These are phyloP conservation scores for Corylus avellana DNA, from an alignment of 306 rosid genomes.

Conservation along the genomic window DNA sequence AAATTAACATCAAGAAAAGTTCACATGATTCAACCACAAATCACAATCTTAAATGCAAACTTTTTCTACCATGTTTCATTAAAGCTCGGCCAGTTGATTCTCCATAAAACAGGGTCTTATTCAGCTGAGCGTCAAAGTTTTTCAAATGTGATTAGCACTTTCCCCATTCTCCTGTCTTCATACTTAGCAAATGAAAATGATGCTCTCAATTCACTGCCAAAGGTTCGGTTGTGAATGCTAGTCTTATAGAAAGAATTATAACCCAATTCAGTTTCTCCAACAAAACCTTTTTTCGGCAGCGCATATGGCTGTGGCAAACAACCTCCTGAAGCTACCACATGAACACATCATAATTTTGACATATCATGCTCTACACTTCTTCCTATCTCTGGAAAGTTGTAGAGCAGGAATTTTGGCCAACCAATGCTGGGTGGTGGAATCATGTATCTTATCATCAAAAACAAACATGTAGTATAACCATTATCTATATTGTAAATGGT, in stretches of 20 bases:
- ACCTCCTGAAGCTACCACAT: not conserved
- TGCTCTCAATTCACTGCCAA: not conserved
- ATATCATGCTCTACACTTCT: no score
- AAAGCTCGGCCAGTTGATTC: constrained; percentile 6
- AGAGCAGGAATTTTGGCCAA: not conserved
- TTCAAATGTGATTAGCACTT: not conserved
- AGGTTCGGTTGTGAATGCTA: not conserved
- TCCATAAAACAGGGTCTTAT: not conserved
- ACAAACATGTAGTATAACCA: not conserved
- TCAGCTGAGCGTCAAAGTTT: not conserved
- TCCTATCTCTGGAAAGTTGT: not conserved
- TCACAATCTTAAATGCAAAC: constrained; percentile 18
- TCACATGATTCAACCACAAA: constrained; percentile 9
- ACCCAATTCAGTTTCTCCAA: not conserved
- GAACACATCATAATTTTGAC: no score
- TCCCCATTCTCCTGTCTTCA: not conserved
- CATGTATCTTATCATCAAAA: not conserved
- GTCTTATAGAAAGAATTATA: not conserved
- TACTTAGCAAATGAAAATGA: not conserved
- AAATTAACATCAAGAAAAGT: constrained; percentile 22
- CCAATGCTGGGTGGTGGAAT: not conserved
- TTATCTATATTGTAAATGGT: not conserved
- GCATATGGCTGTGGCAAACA: not conserved
- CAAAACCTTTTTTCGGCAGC: not conserved
- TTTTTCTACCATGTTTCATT: constrained; percentile 19